Base-by-base conservation (phyloP, 139 green algal genomes). In the Asterochloris sp. region DNA sequence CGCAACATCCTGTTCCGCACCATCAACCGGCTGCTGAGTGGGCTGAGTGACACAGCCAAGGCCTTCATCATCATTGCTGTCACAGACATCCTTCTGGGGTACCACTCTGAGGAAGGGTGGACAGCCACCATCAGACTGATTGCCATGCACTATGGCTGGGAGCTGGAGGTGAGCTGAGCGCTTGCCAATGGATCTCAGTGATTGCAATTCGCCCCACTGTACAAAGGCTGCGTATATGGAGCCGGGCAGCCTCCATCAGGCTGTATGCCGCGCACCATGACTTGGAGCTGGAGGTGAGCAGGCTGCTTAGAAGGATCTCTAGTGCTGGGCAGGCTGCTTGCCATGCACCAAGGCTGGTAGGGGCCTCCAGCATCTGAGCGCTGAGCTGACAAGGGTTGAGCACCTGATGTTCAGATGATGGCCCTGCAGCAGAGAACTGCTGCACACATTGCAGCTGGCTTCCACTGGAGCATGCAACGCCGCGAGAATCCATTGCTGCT, bases 21-120 rank as follows among this genome's bases (percentile, higher is more conserved):
- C 23, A 74, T 96, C 11, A 86, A 87, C 26, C 91, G 95, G 66
- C 80, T 98, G 10, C 95, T 97, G 76, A 88, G 90, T 19, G 95
- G 95, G 24, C 89, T 98, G 69, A 90, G 76, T n/a, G 94, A 98
- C 84, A 97, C 93, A 27, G 95, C 91, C 69, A 98, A 98, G 86
- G 95, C 95, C 0, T 96, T 98, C 73, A 80, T 96, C 54, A 98
- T 98, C 90, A 98, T 98, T 85, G 83, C 82, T 60, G 69, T 23
- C 81, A 88, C 85, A 13, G 93, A 96, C 87, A 96, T 94, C n/a
- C 84, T 98, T 79, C 83, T 98, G 76, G 95, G 95, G 10, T 98
- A 98, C 84, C 95, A 98, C 87, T 97, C 93, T 12, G 95, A 98
- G 86, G 95, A 98, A 85, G 95, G 95, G 38, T 98, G 95, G 95